phyloP scores from a whole-genome alignment of 768 basidiomycete species.

The Lactarius vividus region DNA sequence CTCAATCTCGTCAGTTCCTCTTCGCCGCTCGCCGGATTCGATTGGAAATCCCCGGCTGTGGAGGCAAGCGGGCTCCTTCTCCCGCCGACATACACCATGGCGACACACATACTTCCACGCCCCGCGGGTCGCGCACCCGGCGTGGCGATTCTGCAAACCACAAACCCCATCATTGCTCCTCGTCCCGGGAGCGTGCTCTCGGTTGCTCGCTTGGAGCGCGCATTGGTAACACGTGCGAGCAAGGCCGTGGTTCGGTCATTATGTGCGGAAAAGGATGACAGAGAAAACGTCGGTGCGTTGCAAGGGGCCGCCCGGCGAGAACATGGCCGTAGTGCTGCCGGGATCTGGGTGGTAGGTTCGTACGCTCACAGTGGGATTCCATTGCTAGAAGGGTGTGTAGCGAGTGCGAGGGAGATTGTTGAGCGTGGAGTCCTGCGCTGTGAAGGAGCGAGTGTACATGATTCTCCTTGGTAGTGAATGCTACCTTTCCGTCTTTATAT shows the following conservation, averaged over 20 bases:
- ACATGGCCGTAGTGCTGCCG: constrained; percentile 38
- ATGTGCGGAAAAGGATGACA: constrained; percentile 31
- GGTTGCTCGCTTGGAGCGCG: constrained; percentile 60
- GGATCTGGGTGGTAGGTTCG: constrained; percentile 70
- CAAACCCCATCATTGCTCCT: constrained; percentile 64
- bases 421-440: constrained; percentile 31
- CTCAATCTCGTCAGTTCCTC: constrained; percentile 55
- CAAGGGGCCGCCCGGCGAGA: constrained; percentile 47
- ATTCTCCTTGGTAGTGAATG: constrained; percentile 20
- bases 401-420: constrained; percentile 59
- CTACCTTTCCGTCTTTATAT: neutral
- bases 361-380: constrained; percentile 74
- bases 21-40: neutral
- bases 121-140: constrained; percentile 37
- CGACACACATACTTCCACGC: constrained; percentile 58
- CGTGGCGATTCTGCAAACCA: constrained; percentile 61
- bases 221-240: constrained; percentile 49
- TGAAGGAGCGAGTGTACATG: constrained; percentile 27
- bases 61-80: constrained; percentile 33
- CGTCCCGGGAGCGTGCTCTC: constrained; percentile 49
- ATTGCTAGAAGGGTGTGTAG: constrained; percentile 76
- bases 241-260: constrained; percentile 51
- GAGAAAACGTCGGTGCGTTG: constrained; percentile 43
- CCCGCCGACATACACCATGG: constrained; percentile 57
- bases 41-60: neutral